Base-by-base conservation (phyloP, 23 red algal species). In the Gracilaria gracilis region DNA sequence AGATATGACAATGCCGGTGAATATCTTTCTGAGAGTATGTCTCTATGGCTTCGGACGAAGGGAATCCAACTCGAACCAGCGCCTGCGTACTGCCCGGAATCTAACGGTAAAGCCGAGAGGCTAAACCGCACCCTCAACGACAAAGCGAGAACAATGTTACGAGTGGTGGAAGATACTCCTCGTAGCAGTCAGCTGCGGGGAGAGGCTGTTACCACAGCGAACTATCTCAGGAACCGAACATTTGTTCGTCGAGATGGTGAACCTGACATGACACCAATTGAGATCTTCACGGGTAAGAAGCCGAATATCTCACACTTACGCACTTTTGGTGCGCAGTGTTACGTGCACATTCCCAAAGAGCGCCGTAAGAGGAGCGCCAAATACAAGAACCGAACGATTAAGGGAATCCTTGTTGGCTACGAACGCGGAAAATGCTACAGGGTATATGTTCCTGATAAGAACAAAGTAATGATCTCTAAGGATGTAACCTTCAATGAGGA, bases 331-430 rank as follows among this genome's bases (percentile, higher is more conserved):
- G 50, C 31, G 14, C 3, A 9, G 4, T 2, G 20, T 42, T 50
- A 79, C 27, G 74, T 79, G 5, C 74, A 79, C 23, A 50, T 79
- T 5, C 27, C 74, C 39, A 79, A 50, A 34, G 20, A 21, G n/a
- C 32, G 42, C 7, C 35, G 74, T 4, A 17, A 24, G 23, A 2
- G 17, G 24, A 24, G 39, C 27, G 39, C 13, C 16, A 79, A 79
- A n/a, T 79, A 28, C 27, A 5, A 14, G 21, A 17, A 23, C 9
- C 29, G 74, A 3, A 20, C 74, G 3, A 6, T 17, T 4, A 79
- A 79, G n/a, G 74, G 2, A 4, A 57, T 79, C 16, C 74, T 79
- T 23, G 74, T 79, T 4, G 74, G 74, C 27, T 79, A 23, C 7
- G 74, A 50, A 8, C 50, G 23, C 9, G 39, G 74, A 16, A 44